These are phyloP conservation scores for Verticillium nonalfalfae DNA, from an alignment of 2,329 filamentous ascomycete genomes.

Conservation along the genomic window DNA sequence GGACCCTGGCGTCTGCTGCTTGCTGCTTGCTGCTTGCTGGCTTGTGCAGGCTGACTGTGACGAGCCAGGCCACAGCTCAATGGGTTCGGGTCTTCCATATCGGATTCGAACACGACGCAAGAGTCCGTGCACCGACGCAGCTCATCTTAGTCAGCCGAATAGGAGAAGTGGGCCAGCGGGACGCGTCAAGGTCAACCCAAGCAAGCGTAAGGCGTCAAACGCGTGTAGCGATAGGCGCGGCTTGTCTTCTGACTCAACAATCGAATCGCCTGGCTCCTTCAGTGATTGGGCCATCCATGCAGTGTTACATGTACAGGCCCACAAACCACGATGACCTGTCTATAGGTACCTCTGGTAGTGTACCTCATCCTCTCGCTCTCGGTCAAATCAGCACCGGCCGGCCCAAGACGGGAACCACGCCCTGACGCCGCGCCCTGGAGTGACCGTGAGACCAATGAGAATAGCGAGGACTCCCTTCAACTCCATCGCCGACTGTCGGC, in stretches of 20 bases:
- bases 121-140: neutral
- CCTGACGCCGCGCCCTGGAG: neutral
- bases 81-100: neutral
- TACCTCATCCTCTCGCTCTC: neutral
- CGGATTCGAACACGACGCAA: slow-evolving; percentile 1
- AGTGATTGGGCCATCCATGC: too few relatives aligned
- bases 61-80: neutral
- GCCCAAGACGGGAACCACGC: neutral
- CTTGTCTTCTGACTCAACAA: neutral
- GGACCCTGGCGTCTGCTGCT: neutral
- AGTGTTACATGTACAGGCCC: too few relatives aligned
- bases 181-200: neutral
- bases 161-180: neutral
- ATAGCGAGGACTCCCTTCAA: neutral
- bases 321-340: too few relatives aligned
- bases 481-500: neutral
- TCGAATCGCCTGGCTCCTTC: too few relatives aligned
- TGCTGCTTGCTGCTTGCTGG: neutral
- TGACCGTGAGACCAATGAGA: neutral
- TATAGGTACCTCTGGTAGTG: too few relatives aligned
- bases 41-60: neutral
- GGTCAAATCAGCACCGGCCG: neutral
- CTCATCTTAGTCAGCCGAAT: neutral
- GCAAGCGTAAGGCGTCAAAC: neutral
- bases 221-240: neutral